These are phyloP conservation scores for Aristolochia californica DNA, from an alignment of 164 flowering plant genomes.

Conservation along the genomic window DNA sequence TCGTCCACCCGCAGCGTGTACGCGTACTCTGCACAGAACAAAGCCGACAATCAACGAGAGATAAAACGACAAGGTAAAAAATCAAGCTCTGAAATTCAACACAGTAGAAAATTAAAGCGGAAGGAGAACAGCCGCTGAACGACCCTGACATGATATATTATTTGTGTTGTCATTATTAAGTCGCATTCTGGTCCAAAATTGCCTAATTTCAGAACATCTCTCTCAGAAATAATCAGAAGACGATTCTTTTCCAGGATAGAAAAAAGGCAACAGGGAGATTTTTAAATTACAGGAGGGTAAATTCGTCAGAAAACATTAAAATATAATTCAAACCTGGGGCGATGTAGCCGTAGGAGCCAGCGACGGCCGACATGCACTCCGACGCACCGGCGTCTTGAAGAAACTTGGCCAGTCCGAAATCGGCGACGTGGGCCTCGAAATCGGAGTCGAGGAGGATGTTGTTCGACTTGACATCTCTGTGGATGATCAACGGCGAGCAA, in stretches of 20 bases:
- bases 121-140: too few relatives aligned
- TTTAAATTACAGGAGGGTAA: too few relatives aligned
- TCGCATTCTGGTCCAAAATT: background rate
- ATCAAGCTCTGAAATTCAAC: background rate
- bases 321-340: conserved; percentile 84
- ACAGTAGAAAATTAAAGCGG: background rate
- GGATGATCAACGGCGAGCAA: conserved; percentile 77
- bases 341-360: conserved; percentile 96
- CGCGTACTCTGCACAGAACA: conserved; percentile 58
- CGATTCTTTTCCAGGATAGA: too few relatives aligned
- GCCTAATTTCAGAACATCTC: too few relatives aligned
- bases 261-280: too few relatives aligned
- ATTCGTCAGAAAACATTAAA: too few relatives aligned
- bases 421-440: conserved; percentile 91
- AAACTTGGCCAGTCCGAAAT: conserved; percentile 93
- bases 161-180: background rate
- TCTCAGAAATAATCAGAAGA: too few relatives aligned
- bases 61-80: background rate
- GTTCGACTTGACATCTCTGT: conserved; percentile 83
- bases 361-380: conserved; percentile 88
- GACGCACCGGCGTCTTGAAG: conserved; percentile 64
- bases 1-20: conserved; percentile 86
- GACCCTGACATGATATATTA: background rate
- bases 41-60: background rate
- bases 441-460: conserved; percentile 75